Evolutionary conservation across 1,284 basidiomycete species (phyloP).

Genomic region (Ceratobasidium sp.): DNA sequence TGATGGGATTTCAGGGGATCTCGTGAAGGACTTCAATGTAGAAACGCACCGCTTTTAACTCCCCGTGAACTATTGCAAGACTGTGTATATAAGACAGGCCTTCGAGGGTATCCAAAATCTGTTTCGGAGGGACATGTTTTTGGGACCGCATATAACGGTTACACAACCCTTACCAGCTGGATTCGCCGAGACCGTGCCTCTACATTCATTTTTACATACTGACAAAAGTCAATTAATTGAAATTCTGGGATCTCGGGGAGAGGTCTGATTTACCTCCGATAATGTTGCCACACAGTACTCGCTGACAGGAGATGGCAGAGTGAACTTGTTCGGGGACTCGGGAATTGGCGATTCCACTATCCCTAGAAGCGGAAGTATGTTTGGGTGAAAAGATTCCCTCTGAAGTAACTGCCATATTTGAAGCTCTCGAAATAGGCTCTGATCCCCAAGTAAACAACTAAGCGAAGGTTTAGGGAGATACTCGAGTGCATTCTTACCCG

Average conservation of each 20-base stretch:
- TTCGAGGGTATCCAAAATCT: constrained; percentile 22
- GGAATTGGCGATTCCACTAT: neutral
- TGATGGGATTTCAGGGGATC: neutral
- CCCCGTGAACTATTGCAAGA: constrained; percentile 17
- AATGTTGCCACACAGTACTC: constrained; percentile 16
- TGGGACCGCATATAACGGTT: no score
- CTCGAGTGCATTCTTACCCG: neutral
- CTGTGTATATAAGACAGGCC: constrained; percentile 22
- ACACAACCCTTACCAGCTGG: constrained; percentile 22
- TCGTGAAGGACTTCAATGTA: neutral
- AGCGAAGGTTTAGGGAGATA: neutral
- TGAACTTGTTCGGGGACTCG: neutral
- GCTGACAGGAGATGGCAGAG: constrained; percentile 14
- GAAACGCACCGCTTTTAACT: constrained; percentile 9
- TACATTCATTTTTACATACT: neutral
- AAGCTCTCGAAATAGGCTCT: constrained; percentile 20
- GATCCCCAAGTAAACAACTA: neutral
- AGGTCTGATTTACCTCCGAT: constrained; percentile 5
- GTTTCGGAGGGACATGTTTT: neutral
- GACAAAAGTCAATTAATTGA: neutral
- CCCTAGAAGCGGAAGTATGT: constrained; percentile 21
- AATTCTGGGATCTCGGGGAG: neutral
- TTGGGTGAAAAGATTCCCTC: neutral
- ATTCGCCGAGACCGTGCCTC: constrained; percentile 6
- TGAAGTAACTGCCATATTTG: constrained; percentile 17